Base-by-base conservation (phyloP, 768 basidiomycete species). In the Hygrophorus russula region DNA sequence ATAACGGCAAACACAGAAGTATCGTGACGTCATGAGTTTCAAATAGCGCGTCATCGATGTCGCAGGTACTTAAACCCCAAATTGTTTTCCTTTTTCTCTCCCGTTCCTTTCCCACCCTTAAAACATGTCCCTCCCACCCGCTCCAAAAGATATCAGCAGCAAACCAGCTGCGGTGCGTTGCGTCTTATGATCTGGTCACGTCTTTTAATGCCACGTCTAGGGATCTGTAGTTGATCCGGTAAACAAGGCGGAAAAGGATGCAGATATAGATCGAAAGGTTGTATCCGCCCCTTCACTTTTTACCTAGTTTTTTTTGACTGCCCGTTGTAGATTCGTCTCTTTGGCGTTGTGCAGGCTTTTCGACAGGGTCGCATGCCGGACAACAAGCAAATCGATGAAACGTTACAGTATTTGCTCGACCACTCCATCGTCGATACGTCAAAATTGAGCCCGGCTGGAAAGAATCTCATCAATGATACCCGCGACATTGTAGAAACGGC, bases 241-340 rank as follows among this genome's bases (percentile, higher is more conserved):
- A 44, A 69, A 86, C 59, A 78, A 70, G 46, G 59, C 56, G 5
- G 61, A 59, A 36, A 78, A 80, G 55, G 76, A 82, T 9, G 77
- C 73, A 4, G 90, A 93, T 57, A 73, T 92, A 47, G 78, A 87
- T 52, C 73, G 87, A 53, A 94, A 94, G 68, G 73, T 73, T 31
- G 18, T 53, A 46, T 33, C 13, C n/a, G n/a, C n/a, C n/a, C n/a
- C n/a, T 3, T 11, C 13, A 35, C 14, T 20, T 14, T 14, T 17
- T 43, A 14, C 39, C 28, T 28, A 28, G 45, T 7, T 47, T 5
- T 47, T 5, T 27, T 14, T 8, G 1, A 12, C 3, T 39, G 2
- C 33, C 15, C 1, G 27, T 7, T n/a, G 1, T 39, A 80, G 76
- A 69, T 94, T 43, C 76, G 76, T 41, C 64, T 94, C 35, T 93